Percentiles rank a stretch among this genome's conserved stretches.
Evolutionary conservation across 2,329 filamentous ascomycete species (phyloP).

Genomic region (Exophiala alcalophila): DNA sequence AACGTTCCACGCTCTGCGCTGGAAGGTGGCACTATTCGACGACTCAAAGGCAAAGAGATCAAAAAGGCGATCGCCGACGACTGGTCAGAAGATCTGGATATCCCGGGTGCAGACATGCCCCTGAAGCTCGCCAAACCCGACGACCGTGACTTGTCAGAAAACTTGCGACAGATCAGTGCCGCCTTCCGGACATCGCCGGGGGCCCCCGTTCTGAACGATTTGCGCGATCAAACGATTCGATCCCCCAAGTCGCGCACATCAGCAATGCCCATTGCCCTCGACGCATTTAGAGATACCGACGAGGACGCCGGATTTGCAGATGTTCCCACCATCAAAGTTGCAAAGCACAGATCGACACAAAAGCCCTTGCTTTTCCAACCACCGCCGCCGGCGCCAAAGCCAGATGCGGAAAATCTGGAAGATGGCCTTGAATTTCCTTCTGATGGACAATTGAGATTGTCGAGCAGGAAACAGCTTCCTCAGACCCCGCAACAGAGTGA

Average conservation of each 20-base stretch:
- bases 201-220: conserved; percentile 32
- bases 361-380: conserved; percentile 47
- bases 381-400: conserved; percentile 36
- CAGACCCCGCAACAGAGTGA: conserved; percentile 64
- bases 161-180: conserved; percentile 63
- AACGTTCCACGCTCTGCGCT: conserved; percentile 87
- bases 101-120: conserved; percentile 57
- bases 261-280: conserved; percentile 55
- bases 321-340: conserved; percentile 64
- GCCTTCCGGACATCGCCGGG: conserved; percentile 38
- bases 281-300: conserved; percentile 61
- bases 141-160: conserved; percentile 62
- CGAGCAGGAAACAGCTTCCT: conserved; percentile 58
- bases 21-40: conserved; percentile 87
- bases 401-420: conserved; percentile 66
- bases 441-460: conserved; percentile 61
- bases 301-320: conserved; percentile 64
- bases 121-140: conserved; percentile 65
- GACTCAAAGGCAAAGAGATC: conserved; percentile 72
- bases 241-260: conserved; percentile 51
- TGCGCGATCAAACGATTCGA: conserved; percentile 34
- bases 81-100: conserved; percentile 75
- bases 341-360: conserved; percentile 56
- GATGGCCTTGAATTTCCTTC: conserved; percentile 68
- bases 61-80: conserved; percentile 73